Conservation (phyloP, 768 basidiomycete species). For the Phlebiopsis flavidoalba region DNA sequence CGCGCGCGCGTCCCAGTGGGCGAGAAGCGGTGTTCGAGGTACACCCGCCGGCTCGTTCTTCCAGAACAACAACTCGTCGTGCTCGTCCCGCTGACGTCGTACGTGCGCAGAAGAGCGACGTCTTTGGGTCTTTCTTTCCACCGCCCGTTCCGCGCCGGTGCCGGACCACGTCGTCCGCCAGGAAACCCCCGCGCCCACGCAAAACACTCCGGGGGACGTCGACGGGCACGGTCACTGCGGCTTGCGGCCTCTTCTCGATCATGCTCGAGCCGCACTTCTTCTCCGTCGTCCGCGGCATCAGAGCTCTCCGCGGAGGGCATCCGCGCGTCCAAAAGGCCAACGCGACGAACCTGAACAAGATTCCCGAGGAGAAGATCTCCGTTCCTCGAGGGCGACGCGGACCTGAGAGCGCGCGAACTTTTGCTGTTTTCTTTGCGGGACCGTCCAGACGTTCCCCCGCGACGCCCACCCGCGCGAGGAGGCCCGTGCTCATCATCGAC, state of each 20-base stretch:
- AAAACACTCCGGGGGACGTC: too few relatives aligned
- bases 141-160: too few relatives aligned
- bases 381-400: conserved; percentile 81
- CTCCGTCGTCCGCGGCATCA: conserved; percentile 74
- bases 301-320: conserved; percentile 68
- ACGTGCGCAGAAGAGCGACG: conserved; percentile 76
- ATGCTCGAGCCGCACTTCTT: conserved; percentile 70
- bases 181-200: too few relatives aligned
- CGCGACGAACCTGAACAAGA: conserved; percentile 53
- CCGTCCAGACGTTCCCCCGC: conserved; percentile 61
- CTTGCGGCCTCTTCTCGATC: conserved; percentile 82
- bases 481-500: conserved; percentile 76
- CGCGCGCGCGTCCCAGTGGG: conserved; percentile 87
- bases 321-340: conserved; percentile 68
- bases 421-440: too few relatives aligned
- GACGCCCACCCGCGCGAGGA: too few relatives aligned
- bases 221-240: conserved; percentile 96
- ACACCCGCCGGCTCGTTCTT: conserved; percentile 88
- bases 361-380: conserved; percentile 44
- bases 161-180: too few relatives aligned
- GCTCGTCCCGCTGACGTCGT: conserved; percentile 75
- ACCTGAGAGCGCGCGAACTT: too few relatives aligned
- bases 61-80: conserved; percentile 98
- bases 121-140: too few relatives aligned
- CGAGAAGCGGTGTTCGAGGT: conserved; percentile 75